Base-by-base conservation (phyloP, 208 protist genomes). In the Acanthamoeba rhysodes region DNA sequence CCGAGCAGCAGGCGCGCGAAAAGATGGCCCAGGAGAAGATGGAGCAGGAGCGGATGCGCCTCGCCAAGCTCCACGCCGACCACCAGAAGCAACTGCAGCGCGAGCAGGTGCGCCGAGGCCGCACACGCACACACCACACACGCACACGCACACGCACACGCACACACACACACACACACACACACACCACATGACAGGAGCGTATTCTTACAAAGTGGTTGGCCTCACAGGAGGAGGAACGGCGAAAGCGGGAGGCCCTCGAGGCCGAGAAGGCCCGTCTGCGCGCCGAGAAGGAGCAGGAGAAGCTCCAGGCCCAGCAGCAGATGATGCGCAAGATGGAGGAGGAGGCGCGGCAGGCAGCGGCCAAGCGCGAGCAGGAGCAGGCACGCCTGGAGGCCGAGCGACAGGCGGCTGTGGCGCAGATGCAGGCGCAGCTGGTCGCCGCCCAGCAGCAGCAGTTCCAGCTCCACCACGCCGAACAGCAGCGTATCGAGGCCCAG, bases 41-140 rank as follows among this genome's bases (percentile, higher is more conserved):
- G 74, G 74, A 45, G 37, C 74, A 82, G 37, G 74, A 82, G 45
- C 74, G 74, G 37, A 37, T 37, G 22, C 74, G 74, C 45, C 45
- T 82, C 20, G 37, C 45, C 32, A 82, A 82, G 37, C 74, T 82
- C 20, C 74, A 82, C 10, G 74, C 32, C 14, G 74, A 82, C 22
- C 74, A 82, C 45, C 74, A 82, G 74, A 82, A 82, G 74, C 74
- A 82, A 22, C 74, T 82, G 16, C 74, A 82, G 74, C 74, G 74
- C 24, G 74, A 82, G 74, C 74, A 82, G 57, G 57, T 57, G 16
- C 50, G 50, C 50, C 0, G 50, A 57, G 16, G 50, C 50, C 14
- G 10, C 50, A 10, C 50, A 57, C 16, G 3, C 50, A 10, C 50
- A 18, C 50, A 18, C 50, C 0, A 57, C 50, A 10, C 50, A 57